Percentiles rank a stretch among this genome's conserved stretches.
phyloP scores from a whole-genome alignment of 1,284 basidiomycete genomes.

The Puccinia horiana region DNA sequence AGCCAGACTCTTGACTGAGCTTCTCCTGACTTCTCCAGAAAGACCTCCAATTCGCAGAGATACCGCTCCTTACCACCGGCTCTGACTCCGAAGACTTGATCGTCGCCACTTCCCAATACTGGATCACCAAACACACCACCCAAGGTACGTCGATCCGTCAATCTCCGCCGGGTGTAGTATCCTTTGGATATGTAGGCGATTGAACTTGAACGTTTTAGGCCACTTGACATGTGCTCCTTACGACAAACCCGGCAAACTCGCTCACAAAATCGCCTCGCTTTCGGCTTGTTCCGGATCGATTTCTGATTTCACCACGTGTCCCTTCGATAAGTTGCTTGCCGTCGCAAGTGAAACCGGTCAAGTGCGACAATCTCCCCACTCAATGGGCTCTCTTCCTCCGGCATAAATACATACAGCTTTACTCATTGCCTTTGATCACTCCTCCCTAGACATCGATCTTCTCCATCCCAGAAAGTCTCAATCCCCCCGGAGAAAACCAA shows the following conservation, averaged over 20 bases:
- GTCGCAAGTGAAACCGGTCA: constrained; percentile 52
- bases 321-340: constrained; percentile 53
- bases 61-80: constrained; percentile 23
- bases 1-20: background rate
- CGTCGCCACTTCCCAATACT: constrained; percentile 24
- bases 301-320: constrained; percentile 52
- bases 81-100: constrained; percentile 35
- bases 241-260: constrained; percentile 53
- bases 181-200: background rate
- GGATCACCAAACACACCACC: constrained; percentile 82
- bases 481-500: background rate
- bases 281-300: constrained; percentile 51
- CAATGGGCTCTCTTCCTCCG: background rate
- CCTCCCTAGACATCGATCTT: constrained; percentile 21
- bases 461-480: constrained; percentile 33
- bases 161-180: background rate
- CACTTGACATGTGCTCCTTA: constrained; percentile 53
- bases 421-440: background rate
- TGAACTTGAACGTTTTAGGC: constrained; percentile 49
- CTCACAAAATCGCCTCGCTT: constrained; percentile 49
- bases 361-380: constrained; percentile 38
- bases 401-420: background rate
- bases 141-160: constrained; percentile 54
- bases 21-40: constrained; percentile 10
- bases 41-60: constrained; percentile 30